A percentile compares a stretch with the other conserved stretches of the same genome.
phyloP scores from a whole-genome alignment of 306 rosid species.

The Fagus crenata region DNA sequence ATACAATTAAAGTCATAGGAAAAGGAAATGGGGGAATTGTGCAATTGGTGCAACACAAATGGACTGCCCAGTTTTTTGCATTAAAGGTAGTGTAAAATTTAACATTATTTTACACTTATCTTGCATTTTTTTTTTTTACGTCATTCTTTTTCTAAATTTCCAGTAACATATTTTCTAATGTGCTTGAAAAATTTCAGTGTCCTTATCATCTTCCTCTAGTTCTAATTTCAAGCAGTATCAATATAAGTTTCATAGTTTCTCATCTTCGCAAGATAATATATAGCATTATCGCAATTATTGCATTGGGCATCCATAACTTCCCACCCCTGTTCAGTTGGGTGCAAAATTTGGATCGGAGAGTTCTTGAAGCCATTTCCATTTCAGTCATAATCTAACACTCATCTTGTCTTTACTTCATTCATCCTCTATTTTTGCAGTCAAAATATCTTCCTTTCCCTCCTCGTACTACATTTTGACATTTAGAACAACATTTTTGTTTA shows the following conservation, averaged over 20 bases:
- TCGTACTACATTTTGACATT: background rate
- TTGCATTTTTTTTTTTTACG: slow-evolving; percentile 6
- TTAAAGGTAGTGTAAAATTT: slow-evolving; percentile 63
- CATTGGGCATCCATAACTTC: slow-evolving; percentile 15
- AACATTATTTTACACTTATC: slow-evolving; percentile 14
- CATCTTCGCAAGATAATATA: background rate
- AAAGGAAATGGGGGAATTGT: slow-evolving; percentile 94
- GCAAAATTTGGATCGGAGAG: background rate
- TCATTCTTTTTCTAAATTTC: slow-evolving; percentile 8
- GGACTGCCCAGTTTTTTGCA: slow-evolving; percentile 97
- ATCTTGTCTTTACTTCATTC: background rate
- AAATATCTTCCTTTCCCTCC: background rate
- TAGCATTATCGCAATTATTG: background rate
- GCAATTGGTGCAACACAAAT: slow-evolving; percentile 95
- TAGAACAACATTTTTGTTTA: background rate
- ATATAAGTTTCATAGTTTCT: slow-evolving; percentile 11
- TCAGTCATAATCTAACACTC: background rate
- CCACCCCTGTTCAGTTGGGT: background rate
- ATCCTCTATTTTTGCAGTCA: background rate
- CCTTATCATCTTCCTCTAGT: background rate
- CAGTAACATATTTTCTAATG: slow-evolving; percentile 4
- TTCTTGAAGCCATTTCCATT: slow-evolving; percentile 20
- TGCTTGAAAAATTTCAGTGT: background rate
- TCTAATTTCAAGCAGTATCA: slow-evolving; percentile 5
- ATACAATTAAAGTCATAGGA: slow-evolving; percentile 81